Evolutionary conservation across 495 filamentous ascomycete species (phyloP), one percentile per base, ranked within the genome.

Genomic region (Immersiella caudata): DNA sequence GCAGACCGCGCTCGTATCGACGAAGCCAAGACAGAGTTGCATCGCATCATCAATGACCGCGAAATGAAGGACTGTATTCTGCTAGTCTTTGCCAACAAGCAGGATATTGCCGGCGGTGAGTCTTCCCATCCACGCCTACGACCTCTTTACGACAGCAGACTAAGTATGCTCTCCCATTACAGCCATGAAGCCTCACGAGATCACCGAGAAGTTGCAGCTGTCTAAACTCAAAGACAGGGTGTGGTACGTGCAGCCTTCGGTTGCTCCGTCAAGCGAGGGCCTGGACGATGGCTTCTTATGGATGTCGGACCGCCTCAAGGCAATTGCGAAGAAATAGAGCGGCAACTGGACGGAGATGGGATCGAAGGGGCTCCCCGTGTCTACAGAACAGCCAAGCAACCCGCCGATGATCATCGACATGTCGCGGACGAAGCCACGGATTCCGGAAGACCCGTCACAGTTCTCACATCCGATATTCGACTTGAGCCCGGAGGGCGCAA

Each of bases 1-100:
- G 90, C 88, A 69, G 95, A 99, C 76, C 89, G 88, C 25, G 86
- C 86, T 50, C 87, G 95, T 50, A 90, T 99, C 78, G 90, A 94
- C 29, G 95, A 99, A 79, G 96, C 95, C 52, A 86, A 88, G 68
- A 90, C 88, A 58, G 95, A 99, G 75, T 82, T 99, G 36, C 91
- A 96, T 74, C 91, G 93, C 71, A 97, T 99, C 74, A 96, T 99
- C 76, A 91, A 94, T 73, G 95, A 99, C 75, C 86, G 93, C 56
- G 95, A 99, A 86, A 98, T 99, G 95, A 95, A 94, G 80, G 95
- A 99, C 76, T 92, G 93, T 25, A 80, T 97, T 70, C 80, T 99
- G 61, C 80, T 99, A 49, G 95, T 99, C 29, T 97, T 99, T 78
- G 96, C 96, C 25, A 99, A 99, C 80, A 99, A 98, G 86, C 95